Evolutionary conservation across 2,329 filamentous ascomycete genomes (phyloP), one percentile per base, ranked within the genome.

Genomic region (Colletotrichum tropicale): DNA sequence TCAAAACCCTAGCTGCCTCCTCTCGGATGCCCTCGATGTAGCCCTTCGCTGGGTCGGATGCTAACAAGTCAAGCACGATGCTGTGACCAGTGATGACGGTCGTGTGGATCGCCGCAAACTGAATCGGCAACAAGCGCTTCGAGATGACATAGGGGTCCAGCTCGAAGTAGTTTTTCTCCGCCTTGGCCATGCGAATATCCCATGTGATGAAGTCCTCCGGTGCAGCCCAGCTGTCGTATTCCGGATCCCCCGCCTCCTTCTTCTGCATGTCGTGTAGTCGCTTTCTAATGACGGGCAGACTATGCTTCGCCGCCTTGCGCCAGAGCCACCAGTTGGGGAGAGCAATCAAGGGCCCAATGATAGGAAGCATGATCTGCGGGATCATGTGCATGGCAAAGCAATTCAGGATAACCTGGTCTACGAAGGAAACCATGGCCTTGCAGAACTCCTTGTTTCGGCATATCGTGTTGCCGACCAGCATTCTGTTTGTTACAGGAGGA

Each of bases 71-170:
- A 12, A 90, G 79, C 67, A 90, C 78, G 36, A 86, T 82, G 38
- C 85, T 86, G 61, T 88, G 87, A 4, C 87, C 86, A 0, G 90
- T 91, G 15, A 91, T 78, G 8, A 88, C 86, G 0, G 90, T 91
- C 3, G 90, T 92, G 81, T 92, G 90, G 30, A 91, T 90, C 21
- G 89, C 88, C 4, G 90, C 90, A 75, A 92, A 91, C 79, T 91
- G 88, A 58, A 92, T 83, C 1, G 90, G 88, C 43, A 92, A 82
- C 7, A 92, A 81, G 16, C 88, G 85, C 76, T 88, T 86, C 3
- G 89, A 88, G 18, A 92, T 86, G 56, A 85, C 84, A 4, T 83
- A 79, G 0, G 90, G 86, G 28, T 88, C 82, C 26, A 90, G 84
- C 71, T 92, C 89, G 10, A 80, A 78, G 0, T 70, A 4, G 6